Evolutionary conservation across 2,329 filamentous ascomycete genomes (phyloP).

Genomic region (Cladosporium sp.): DNA sequence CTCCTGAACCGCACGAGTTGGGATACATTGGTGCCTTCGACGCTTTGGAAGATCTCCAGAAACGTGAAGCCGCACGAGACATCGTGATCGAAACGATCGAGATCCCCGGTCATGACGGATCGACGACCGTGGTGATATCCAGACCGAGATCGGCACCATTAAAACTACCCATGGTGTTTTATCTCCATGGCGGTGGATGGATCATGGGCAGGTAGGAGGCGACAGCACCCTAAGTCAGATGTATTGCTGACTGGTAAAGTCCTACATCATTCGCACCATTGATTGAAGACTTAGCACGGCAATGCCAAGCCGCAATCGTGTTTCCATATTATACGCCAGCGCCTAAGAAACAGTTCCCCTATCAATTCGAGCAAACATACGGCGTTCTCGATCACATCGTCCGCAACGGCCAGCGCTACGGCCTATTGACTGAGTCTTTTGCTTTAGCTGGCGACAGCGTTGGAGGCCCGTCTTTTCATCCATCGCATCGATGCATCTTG

Average conservation of each 20-base stretch:
- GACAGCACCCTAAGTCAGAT: no score
- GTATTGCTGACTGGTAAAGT: no score
- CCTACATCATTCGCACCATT: not conserved
- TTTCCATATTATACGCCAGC: not conserved
- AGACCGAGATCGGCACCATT: not conserved
- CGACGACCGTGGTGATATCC: not conserved
- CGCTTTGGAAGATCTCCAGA: not conserved
- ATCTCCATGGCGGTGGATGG: not conserved
- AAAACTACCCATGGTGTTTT: not conserved
- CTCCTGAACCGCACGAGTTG: not conserved
- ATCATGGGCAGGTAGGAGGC: not conserved
- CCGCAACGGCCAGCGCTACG: not conserved
- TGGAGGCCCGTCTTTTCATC: no score
- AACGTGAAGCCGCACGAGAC: not conserved
- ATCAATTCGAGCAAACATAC: not conserved
- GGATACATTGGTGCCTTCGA: not conserved
- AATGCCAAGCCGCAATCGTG: not conserved
- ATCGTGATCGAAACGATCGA: not conserved
- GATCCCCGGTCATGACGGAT: not conserved
- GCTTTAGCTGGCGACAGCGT: not conserved
- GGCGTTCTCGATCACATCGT: not conserved
- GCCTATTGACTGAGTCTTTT: not conserved
- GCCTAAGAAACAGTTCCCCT: not conserved
- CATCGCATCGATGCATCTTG: no score
- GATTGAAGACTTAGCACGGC: not conserved